A percentile compares a stretch with the other conserved stretches of the same genome.
Evolutionary conservation across 306 rosid species (phyloP).

Genomic region (Elaeagnus macrophylla): DNA sequence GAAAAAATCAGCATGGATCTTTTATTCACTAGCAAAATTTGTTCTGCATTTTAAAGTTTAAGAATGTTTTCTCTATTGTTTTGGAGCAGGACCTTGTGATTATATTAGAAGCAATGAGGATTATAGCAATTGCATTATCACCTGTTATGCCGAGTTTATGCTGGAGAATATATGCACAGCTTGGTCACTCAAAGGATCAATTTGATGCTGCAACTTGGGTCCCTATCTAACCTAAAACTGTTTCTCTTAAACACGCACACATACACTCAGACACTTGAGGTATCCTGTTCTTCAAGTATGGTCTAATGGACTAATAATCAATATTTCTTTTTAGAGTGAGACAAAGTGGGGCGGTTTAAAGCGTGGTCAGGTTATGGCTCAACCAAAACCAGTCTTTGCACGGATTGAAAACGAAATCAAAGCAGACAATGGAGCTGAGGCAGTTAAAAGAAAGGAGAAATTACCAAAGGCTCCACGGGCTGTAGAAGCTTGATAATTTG

Average conservation of each 20-base stretch:
- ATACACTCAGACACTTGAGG: slow-evolving; percentile 7
- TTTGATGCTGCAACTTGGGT: slow-evolving; percentile 79
- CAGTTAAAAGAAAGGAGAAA: slow-evolving; percentile 38
- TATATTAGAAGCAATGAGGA: slow-evolving; percentile 75
- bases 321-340: slow-evolving; percentile 46
- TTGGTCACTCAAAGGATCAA: slow-evolving; percentile 69
- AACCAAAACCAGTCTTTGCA: slow-evolving; percentile 71
- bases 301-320: slow-evolving; percentile 23
- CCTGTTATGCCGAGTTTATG: slow-evolving; percentile 76
- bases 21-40: slow-evolving; percentile 4
- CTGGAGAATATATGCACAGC: slow-evolving; percentile 81
- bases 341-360: slow-evolving; percentile 85
- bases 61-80: slow-evolving; percentile 11
- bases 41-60: slow-evolving; percentile 2
- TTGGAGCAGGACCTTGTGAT: slow-evolving; percentile 82
- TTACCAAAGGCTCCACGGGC: slow-evolving; percentile 39
- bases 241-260: neutral
- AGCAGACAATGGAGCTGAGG: slow-evolving; percentile 27
- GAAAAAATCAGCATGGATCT: neutral
- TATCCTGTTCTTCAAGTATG: too few relatives aligned
- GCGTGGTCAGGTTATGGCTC: slow-evolving; percentile 78
- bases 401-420: slow-evolving; percentile 65
- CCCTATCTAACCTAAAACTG: slow-evolving; percentile 31
- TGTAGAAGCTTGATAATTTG: slow-evolving; percentile 44
- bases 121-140: slow-evolving; percentile 64